These are phyloP conservation scores for Vigna mungo DNA, from an alignment of 306 rosid genomes.

Conservation along the genomic window DNA sequence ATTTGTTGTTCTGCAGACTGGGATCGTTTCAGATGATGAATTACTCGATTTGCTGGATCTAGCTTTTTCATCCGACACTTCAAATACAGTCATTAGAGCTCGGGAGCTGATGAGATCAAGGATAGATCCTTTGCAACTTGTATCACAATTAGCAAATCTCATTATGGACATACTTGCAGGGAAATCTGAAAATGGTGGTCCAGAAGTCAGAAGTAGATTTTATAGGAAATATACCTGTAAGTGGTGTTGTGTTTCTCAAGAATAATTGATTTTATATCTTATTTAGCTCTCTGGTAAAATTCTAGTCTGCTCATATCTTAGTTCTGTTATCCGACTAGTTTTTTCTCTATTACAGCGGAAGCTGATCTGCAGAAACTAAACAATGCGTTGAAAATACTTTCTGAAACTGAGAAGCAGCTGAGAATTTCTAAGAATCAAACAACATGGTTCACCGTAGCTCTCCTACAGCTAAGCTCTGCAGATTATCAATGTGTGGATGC, in stretches of 20 bases:
- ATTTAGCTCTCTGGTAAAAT: constrained; percentile 16
- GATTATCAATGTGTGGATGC: constrained; percentile 60
- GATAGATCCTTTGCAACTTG: constrained; percentile 84
- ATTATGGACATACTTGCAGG: constrained; percentile 93
- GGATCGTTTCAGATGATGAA: constrained; percentile 80
- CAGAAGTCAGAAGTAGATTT: constrained; percentile 62
- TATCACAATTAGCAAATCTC: constrained; percentile 82
- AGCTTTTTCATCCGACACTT: constrained; percentile 83
- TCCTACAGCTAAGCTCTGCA: constrained; percentile 73
- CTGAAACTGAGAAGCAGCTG: constrained; percentile 82
- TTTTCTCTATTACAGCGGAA: constrained; percentile 59
- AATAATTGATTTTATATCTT: not conserved
- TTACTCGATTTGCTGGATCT: constrained; percentile 84
- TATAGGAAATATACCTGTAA: constrained; percentile 62
- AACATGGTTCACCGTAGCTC: constrained; percentile 90
- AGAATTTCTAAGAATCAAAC: constrained; percentile 82
- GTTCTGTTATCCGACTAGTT: constrained; percentile 38
- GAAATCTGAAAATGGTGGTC: constrained; percentile 56
- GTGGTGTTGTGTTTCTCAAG: constrained; percentile 48
- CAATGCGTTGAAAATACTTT: constrained; percentile 72
- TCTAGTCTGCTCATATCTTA: constrained; percentile 16
- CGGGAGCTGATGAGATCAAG: constrained; percentile 85
- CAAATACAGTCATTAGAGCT: constrained; percentile 78
- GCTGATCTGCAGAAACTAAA: constrained; percentile 73
- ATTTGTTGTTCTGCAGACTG: constrained; percentile 65